These are phyloP conservation scores for Sugiyamaella pinicola DNA, from an alignment of 1,139 yeast genomes.

Conservation along the genomic window DNA sequence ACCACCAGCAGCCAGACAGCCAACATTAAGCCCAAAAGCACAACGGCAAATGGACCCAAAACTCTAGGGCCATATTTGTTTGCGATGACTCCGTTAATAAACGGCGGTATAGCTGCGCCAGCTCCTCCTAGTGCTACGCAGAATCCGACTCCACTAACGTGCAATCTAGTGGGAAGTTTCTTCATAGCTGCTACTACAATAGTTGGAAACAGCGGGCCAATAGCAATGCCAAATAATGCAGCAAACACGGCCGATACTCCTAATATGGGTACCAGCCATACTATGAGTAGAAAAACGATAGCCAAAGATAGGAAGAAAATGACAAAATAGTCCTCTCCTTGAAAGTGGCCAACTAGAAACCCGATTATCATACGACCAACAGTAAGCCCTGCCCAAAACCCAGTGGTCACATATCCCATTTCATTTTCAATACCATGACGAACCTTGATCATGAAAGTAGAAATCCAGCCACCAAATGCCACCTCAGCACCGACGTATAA, in stretches of 20 bases:
- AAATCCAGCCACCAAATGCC: slow-evolving; percentile 70
- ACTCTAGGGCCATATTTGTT: slow-evolving; percentile 36
- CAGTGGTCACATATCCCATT: slow-evolving; percentile 68
- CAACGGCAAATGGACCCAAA: slow-evolving; percentile 38
- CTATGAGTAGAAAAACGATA: slow-evolving; percentile 31
- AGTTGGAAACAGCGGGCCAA: slow-evolving; percentile 84
- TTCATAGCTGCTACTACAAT: slow-evolving; percentile 66
- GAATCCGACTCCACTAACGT: slow-evolving; percentile 72
- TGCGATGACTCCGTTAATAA: slow-evolving; percentile 39
- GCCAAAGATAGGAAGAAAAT: slow-evolving; percentile 32
- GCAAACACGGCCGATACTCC: slow-evolving; percentile 43
- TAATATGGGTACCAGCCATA: slow-evolving; percentile 38
- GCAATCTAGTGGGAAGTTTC: slow-evolving; percentile 60
- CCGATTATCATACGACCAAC: slow-evolving; percentile 56
- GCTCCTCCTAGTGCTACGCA: slow-evolving; percentile 80
- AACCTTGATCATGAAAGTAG: slow-evolving; percentile 60
- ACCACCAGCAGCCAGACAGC: slow-evolving; percentile 34
- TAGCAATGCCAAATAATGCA: slow-evolving; percentile 62
- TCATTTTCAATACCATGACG: slow-evolving; percentile 51
- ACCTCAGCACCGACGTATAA: slow-evolving; percentile 73
- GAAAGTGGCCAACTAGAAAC: slow-evolving; percentile 36
- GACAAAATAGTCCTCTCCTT: slow-evolving; percentile 33
- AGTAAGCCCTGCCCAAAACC: slow-evolving; percentile 73
- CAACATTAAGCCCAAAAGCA: slow-evolving; percentile 34
- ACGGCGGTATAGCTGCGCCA: slow-evolving; percentile 62